Evolutionary conservation across 2,329 filamentous ascomycete species (phyloP).

Genomic region (Cytospora paraplurivora): DNA sequence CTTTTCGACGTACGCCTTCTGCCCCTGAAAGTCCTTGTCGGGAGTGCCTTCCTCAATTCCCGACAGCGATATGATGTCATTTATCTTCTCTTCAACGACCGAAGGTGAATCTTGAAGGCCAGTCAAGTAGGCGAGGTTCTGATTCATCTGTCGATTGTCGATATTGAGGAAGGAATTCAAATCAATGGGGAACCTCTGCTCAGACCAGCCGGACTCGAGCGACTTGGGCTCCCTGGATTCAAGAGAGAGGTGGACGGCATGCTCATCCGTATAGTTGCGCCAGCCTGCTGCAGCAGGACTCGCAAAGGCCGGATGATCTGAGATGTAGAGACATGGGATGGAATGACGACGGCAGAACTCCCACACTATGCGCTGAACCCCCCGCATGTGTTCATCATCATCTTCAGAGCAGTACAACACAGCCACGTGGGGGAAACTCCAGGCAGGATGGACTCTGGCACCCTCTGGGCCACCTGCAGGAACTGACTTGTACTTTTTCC

Average conservation of each 20-base stretch:
- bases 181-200: conserved; percentile 51
- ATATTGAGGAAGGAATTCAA: conserved; percentile 52
- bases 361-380: conserved; percentile 46
- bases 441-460: conserved; percentile 45
- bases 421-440: conserved; percentile 52
- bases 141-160: conserved; percentile 55
- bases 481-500: conserved; percentile 42
- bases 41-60: conserved; percentile 1
- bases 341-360: conserved; percentile 50
- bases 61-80: conserved; percentile 3
- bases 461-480: conserved; percentile 38
- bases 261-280: conserved; percentile 42
- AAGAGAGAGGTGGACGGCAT: conserved; percentile 51
- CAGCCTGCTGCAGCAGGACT: conserved; percentile 37
- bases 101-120: conserved; percentile 36
- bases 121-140: conserved; percentile 54
- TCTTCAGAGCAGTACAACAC: conserved; percentile 51
- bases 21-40: not conserved
- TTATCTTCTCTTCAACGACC: conserved; percentile 21
- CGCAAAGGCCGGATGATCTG: conserved; percentile 45
- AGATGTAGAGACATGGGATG: conserved; percentile 52
- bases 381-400: conserved; percentile 42
- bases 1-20: conserved; percentile 1
- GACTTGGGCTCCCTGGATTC: conserved; percentile 42
- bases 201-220: conserved; percentile 37